Conservation (phyloP, 2,329 filamentous ascomycete genomes). For the Aspergillus sp. region DNA sequence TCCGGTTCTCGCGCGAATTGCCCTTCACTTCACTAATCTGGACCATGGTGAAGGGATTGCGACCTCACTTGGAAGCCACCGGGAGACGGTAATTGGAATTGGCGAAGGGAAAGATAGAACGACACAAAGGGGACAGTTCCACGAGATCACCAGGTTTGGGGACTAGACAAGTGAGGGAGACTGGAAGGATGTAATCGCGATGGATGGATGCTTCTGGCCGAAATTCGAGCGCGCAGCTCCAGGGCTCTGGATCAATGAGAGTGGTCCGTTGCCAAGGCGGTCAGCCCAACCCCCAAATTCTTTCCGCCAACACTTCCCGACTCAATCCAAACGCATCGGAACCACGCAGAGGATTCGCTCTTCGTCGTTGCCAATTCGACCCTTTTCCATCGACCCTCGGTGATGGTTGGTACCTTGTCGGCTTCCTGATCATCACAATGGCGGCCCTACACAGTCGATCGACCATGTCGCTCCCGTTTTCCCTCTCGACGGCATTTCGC, state of each 20-base stretch:
- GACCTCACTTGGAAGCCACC: slow-evolving; percentile 26
- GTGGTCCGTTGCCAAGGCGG: slow-evolving; percentile 30
- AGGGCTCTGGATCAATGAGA: slow-evolving; percentile 30
- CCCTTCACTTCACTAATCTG: slow-evolving; percentile 93
- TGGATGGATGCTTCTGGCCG: slow-evolving; percentile 25
- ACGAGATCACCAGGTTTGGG: slow-evolving; percentile 8
- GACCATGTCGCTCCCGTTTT: slow-evolving; percentile 32
- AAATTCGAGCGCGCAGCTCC: slow-evolving; percentile 32
- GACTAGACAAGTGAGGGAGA: slow-evolving; percentile 7
- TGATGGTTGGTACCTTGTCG: slow-evolving; percentile 13
- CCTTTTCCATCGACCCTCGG: slow-evolving; percentile 6
- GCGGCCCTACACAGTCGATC: slow-evolving; percentile 29
- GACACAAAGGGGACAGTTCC: slow-evolving; percentile 5
- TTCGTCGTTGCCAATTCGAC: slow-evolving; percentile 1
- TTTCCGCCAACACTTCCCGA: slow-evolving; percentile 18
- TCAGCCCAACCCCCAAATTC: slow-evolving; percentile 34
- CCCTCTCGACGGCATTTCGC: slow-evolving; percentile 39
- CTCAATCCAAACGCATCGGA: slow-evolving; percentile 17
- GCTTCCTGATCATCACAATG: slow-evolving; percentile 23
- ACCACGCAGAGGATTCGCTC: neutral
- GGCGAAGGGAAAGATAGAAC: neutral
- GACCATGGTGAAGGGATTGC: slow-evolving; percentile 59
- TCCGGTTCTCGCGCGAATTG: slow-evolving; percentile 92
- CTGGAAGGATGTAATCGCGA: slow-evolving; percentile 10
- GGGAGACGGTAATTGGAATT: neutral